Percentiles rank a stretch among this genome's conserved stretches.
Evolutionary conservation across 78 protist species (phyloP).

Genomic region (Monosiga brevicollis): DNA sequence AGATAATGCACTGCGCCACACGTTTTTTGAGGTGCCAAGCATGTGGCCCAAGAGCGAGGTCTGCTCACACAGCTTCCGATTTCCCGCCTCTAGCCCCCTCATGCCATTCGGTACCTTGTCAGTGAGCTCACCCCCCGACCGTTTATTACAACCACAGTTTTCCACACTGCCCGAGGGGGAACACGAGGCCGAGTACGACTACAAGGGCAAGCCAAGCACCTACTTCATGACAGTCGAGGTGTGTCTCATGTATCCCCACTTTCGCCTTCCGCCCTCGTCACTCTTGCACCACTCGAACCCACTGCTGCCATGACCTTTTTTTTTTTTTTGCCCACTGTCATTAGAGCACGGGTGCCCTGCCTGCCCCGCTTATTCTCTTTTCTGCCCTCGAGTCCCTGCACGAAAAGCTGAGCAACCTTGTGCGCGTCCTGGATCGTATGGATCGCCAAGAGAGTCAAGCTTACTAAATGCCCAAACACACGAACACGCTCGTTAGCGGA

Average conservation of each 20-base stretch:
- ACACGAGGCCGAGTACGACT: not conserved
- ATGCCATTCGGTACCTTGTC: no score
- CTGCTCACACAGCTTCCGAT: no score
- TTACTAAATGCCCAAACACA: no score
- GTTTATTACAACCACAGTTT: not conserved
- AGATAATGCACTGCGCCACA: constrained; percentile 45
- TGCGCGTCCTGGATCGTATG: not conserved
- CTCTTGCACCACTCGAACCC: no score
- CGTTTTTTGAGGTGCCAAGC: constrained; percentile 13
- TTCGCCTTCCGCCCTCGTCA: no score
- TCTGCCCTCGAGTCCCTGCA: constrained; percentile 22
- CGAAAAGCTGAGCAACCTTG: not conserved
- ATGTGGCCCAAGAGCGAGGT: constrained; percentile 21
- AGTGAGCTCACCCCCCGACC: no score
- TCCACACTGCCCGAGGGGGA: not conserved
- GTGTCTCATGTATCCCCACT: no score
- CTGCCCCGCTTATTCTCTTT: constrained; percentile 47
- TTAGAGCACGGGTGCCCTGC: constrained; percentile 47
- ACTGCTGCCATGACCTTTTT: no score
- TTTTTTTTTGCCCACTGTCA: no score
- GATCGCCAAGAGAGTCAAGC: no score
- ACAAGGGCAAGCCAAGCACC: not conserved
- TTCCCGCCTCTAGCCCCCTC: no score
- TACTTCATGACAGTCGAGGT: constrained; percentile 21
- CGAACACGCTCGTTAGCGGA: no score